Evolutionary conservation across 176 grass and related monocot genomes (phyloP).

Genomic region (Lolium multiflorum): DNA sequence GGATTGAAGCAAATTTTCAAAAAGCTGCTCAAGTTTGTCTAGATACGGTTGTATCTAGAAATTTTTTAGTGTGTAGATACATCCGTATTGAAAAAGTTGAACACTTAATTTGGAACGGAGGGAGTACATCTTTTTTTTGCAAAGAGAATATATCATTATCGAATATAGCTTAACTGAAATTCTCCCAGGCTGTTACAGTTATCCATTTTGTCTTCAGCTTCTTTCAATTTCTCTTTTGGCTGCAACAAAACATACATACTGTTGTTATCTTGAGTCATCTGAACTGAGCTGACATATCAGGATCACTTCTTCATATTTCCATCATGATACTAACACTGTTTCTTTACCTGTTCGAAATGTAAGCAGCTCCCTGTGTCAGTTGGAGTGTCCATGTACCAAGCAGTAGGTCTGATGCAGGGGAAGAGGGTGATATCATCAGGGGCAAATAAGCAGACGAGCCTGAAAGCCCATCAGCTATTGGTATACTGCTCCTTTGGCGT

Average conservation of each 20-base stretch:
- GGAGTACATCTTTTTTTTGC: no score
- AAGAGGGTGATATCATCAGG: slow-evolving; percentile 68
- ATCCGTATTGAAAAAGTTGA: no score
- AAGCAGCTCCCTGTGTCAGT: background rate
- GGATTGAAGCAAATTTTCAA: no score
- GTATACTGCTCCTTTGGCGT: slow-evolving; percentile 58
- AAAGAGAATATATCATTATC: no score
- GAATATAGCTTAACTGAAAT: no score
- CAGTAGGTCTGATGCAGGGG: slow-evolving; percentile 55
- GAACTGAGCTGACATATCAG: background rate
- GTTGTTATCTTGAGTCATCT: background rate
- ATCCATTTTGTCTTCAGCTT: background rate
- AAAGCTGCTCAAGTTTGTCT: no score
- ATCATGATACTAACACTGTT: background rate
- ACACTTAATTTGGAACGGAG: no score
- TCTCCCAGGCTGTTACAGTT: background rate
- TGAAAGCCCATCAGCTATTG: slow-evolving; percentile 44
- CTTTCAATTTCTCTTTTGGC: background rate
- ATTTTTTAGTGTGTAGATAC: no score
- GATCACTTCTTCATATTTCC: background rate
- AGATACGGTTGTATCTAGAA: no score
- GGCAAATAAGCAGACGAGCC: slow-evolving; percentile 42
- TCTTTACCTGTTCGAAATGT: background rate
- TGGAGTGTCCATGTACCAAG: slow-evolving; percentile 54
- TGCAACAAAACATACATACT: background rate